phyloP scores from a whole-genome alignment of 164 flowering plant genomes.

The Tetrastigma voinierianum region DNA sequence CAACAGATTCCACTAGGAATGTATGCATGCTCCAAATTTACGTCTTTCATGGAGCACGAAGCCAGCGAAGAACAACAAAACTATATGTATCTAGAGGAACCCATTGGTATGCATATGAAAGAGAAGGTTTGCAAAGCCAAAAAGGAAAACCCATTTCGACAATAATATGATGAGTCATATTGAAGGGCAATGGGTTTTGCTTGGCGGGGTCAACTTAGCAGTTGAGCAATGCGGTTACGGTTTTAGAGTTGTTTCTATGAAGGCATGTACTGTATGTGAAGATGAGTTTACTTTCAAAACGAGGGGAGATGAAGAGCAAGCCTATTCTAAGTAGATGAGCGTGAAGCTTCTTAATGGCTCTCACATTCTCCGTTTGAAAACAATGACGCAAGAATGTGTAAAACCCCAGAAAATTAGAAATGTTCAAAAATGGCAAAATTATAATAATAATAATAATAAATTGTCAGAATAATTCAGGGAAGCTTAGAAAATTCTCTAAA shows the following conservation, averaged over 20 bases:
- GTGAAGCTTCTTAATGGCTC: slow-evolving; percentile 40
- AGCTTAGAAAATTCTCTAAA: too few species aligned
- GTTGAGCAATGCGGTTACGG: slow-evolving; percentile 18
- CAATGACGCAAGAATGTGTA: slow-evolving; percentile 31
- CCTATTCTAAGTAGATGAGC: slow-evolving; percentile 43
- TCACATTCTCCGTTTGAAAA: slow-evolving; percentile 33
- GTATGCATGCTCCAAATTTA: slow-evolving; percentile 45
- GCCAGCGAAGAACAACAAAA: slow-evolving; percentile 49
- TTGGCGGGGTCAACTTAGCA: slow-evolving; percentile 35
- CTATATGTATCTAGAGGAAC: slow-evolving; percentile 56
- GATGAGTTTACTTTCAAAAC: slow-evolving; percentile 38
- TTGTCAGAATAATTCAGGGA: too few species aligned
- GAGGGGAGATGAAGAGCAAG: slow-evolving; percentile 32
- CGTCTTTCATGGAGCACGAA: slow-evolving; percentile 25
- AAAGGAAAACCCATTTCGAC: slow-evolving; percentile 37
- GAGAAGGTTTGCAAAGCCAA: slow-evolving; percentile 43
- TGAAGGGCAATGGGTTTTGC: slow-evolving; percentile 57
- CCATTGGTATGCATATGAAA: slow-evolving; percentile 58
- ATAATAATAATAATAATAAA: too few species aligned
- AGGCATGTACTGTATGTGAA: slow-evolving; percentile 40
- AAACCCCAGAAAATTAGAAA: too few species aligned
- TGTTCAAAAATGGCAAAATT: too few species aligned
- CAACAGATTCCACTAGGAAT: slow-evolving; percentile 43
- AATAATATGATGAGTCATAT: slow-evolving; percentile 42
- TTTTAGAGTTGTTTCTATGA: slow-evolving; percentile 15